phyloP scores from a whole-genome alignment of 2,329 filamentous ascomycete genomes.

The Cercospora brassicicola region DNA sequence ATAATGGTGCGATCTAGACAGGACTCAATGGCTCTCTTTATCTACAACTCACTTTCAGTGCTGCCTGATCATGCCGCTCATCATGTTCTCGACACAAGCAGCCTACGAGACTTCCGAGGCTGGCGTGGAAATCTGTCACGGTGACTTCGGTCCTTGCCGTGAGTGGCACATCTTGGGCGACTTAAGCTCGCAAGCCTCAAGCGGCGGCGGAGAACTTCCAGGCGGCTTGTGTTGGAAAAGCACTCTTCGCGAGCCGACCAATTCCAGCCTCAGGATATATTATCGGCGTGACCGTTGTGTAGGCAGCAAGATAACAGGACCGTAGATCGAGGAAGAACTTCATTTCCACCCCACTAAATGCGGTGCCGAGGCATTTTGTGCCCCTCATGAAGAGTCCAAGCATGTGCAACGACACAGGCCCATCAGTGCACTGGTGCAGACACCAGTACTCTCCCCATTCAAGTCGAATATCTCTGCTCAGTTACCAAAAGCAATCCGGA shows the following conservation, averaged over 20 bases:
- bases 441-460: not conserved
- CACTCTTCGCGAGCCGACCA: conserved; percentile 6
- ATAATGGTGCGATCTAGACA: not conserved
- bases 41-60: conserved; percentile 1
- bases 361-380: conserved; percentile 7
- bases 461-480: not conserved
- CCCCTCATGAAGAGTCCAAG: not conserved
- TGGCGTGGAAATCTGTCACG: not conserved
- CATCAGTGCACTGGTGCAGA: not conserved
- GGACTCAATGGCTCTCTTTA: conserved; percentile 2
- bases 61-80: conserved; percentile 1
- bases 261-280: not conserved
- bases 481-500: no score
- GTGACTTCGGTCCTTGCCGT: conserved; percentile 8
- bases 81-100: not conserved
- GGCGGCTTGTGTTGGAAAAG: conserved; percentile 5
- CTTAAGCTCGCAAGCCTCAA: not conserved
- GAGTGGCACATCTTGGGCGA: not conserved
- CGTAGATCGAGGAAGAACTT: not conserved
- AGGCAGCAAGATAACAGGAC: conserved; percentile 10
- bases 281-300: not conserved
- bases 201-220: not conserved
- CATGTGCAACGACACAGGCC: not conserved
- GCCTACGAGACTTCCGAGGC: not conserved
- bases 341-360: conserved; percentile 1